phyloP scores from a whole-genome alignment of 2,329 filamentous ascomycete genomes.

The Paracoccidioides lutzii region DNA sequence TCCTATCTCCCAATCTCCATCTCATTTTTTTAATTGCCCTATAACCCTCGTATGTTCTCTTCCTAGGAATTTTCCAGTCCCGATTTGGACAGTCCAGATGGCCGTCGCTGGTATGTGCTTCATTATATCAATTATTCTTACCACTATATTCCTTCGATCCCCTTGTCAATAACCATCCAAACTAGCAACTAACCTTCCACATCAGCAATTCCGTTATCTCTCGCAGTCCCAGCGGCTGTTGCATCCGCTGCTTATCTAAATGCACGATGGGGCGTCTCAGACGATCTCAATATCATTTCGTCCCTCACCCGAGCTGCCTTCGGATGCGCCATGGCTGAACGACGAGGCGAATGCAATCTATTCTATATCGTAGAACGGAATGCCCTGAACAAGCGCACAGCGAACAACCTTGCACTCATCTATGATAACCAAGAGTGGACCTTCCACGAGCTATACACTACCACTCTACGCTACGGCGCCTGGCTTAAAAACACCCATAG shows the following conservation, averaged over 20 bases:
- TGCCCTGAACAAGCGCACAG: constrained; percentile 44
- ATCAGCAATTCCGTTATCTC: constrained; percentile 25
- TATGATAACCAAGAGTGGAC: constrained; percentile 59
- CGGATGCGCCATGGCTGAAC: constrained; percentile 37
- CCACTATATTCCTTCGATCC: neutral
- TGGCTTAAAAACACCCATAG: constrained; percentile 56
- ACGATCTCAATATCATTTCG: constrained; percentile 52
- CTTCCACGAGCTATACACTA: constrained; percentile 63
- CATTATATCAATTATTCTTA: too few species aligned
- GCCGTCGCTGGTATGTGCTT: neutral
- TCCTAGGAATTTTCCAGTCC: neutral
- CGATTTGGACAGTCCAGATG: neutral
- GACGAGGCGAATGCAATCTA: constrained; percentile 49
- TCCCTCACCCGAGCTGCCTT: constrained; percentile 38
- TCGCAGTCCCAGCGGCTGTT: constrained; percentile 47
- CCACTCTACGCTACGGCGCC: constrained; percentile 55
- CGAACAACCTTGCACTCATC: constrained; percentile 45
- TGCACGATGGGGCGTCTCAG: constrained; percentile 52
- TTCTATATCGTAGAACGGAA: constrained; percentile 64
- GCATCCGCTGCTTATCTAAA: constrained; percentile 67
- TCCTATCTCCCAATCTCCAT: neutral
- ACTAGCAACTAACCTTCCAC: neutral
- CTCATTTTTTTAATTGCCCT: neutral
- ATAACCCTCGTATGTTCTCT: neutral
- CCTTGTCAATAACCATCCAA: neutral